These are phyloP conservation scores for Fusarium guadeloupense DNA, from an alignment of 2,329 filamentous ascomycete species.

Conservation along the genomic window DNA sequence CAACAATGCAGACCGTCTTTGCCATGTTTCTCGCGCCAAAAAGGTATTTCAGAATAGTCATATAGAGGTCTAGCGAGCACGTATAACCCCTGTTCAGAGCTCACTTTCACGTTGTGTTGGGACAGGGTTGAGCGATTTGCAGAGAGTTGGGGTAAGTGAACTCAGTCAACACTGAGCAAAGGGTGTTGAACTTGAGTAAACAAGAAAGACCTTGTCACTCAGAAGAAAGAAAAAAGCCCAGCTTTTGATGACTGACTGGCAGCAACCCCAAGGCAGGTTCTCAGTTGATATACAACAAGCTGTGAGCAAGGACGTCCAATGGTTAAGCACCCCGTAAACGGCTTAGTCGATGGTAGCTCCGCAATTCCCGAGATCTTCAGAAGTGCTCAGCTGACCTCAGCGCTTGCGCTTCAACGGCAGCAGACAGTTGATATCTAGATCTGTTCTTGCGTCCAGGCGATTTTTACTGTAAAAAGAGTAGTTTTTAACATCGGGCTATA, in stretches of 20 bases:
- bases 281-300: slow-evolving; percentile 8
- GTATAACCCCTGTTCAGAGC: slow-evolving; percentile 7
- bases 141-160: neutral
- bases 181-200: neutral
- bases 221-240: neutral
- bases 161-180: neutral
- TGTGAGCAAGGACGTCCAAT: slow-evolving; percentile 16
- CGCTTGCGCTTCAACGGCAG: neutral
- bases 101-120: slow-evolving; percentile 6
- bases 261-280: neutral
- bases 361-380: slow-evolving; percentile 28
- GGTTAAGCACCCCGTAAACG: slow-evolving; percentile 21
- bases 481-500: too few species aligned
- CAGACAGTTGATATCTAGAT: neutral
- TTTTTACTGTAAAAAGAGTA: neutral
- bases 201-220: neutral
- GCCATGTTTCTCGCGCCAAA: slow-evolving; percentile 44
- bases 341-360: slow-evolving; percentile 29
- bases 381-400: slow-evolving; percentile 32
- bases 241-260: neutral
- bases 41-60: slow-evolving; percentile 31
- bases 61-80: slow-evolving; percentile 13
- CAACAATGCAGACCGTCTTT: slow-evolving; percentile 54
- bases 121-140: slow-evolving; percentile 40
- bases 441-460: neutral